Conservation (phyloP, 1,284 basidiomycete species). For the Trichosporon faecale region DNA sequence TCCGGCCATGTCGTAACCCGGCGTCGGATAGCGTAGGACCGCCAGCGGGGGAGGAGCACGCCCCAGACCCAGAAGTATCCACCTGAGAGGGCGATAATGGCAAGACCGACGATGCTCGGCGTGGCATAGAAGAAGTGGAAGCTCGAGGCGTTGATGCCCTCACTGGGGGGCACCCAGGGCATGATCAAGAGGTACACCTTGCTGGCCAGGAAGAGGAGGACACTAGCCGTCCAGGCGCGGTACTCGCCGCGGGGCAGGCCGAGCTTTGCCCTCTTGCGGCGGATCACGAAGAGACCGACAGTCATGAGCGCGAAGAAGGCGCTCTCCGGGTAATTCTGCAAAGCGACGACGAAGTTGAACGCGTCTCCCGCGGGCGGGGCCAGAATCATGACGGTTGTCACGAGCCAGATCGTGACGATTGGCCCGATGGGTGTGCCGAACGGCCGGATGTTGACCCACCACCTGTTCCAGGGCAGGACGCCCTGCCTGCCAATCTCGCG, state of each 20-base stretch:
- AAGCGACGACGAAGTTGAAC: constrained; percentile 55
- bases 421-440: constrained; percentile 53
- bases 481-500: constrained; percentile 48
- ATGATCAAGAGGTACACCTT: constrained; percentile 56
- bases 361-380: constrained; percentile 59
- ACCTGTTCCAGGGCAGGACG: constrained; percentile 42
- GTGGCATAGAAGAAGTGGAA: constrained; percentile 52
- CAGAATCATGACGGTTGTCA: constrained; percentile 59
- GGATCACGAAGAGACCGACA: constrained; percentile 54
- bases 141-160: constrained; percentile 32
- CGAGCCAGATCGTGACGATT: constrained; percentile 54
- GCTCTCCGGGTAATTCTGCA: constrained; percentile 53
- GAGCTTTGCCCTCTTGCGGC: constrained; percentile 49
- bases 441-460: constrained; percentile 39
- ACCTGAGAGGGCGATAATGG: constrained; percentile 36
- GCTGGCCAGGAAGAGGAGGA: constrained; percentile 52
- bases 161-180: constrained; percentile 54
- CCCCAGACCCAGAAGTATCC: constrained; percentile 52
- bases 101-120: constrained; percentile 39
- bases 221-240: constrained; percentile 52
- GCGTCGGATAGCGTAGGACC: constrained; percentile 47
- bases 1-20: constrained; percentile 37
- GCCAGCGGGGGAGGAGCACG: constrained; percentile 40
- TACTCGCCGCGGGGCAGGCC: constrained; percentile 52
- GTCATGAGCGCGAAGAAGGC: constrained; percentile 54